These are phyloP conservation scores for Penicillium psychrosexuale DNA, from an alignment of 2,329 filamentous ascomycete genomes.

Conservation along the genomic window DNA sequence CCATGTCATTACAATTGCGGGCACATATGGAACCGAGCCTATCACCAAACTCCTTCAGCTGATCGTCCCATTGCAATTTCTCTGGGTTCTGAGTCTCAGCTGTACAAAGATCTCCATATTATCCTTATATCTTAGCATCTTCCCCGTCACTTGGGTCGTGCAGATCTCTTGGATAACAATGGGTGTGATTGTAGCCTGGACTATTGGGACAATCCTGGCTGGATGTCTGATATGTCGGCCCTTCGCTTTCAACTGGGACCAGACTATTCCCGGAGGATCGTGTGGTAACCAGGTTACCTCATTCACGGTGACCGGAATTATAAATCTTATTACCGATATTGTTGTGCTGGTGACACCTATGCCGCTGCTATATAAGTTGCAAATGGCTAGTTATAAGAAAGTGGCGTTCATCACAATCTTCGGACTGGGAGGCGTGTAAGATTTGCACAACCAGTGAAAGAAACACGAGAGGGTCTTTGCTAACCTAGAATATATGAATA, in stretches of 20 bases:
- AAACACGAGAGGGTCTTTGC: neutral
- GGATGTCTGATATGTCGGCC: slow-evolving; percentile 23
- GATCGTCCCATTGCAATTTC: slow-evolving; percentile 24
- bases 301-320: slow-evolving; percentile 20
- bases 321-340: slow-evolving; percentile 28
- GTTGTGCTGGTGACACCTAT: slow-evolving; percentile 23
- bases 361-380: slow-evolving; percentile 20
- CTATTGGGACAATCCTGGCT: slow-evolving; percentile 29
- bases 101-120: slow-evolving; percentile 26
- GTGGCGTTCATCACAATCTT: slow-evolving; percentile 24
- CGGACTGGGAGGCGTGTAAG: slow-evolving; percentile 24
- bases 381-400: slow-evolving; percentile 26
- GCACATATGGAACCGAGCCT: slow-evolving; percentile 16
- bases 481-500: slow-evolving; percentile 7
- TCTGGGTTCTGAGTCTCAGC: slow-evolving; percentile 26
- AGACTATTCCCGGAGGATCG: slow-evolving; percentile 19
- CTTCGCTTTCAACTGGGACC: slow-evolving; percentile 27
- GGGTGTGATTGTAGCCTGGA: slow-evolving; percentile 19
- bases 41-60: slow-evolving; percentile 22
- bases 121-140: slow-evolving; percentile 22
- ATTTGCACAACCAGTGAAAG: neutral
- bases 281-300: slow-evolving; percentile 24
- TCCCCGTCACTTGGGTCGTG: slow-evolving; percentile 18
- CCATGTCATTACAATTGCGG: slow-evolving; percentile 16
- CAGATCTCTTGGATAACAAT: slow-evolving; percentile 14